A percentile compares a stretch with the other conserved stretches of the same genome.
phyloP scores from a whole-genome alignment of 208 protist species.

The Balamuthia mandrillaris region DNA sequence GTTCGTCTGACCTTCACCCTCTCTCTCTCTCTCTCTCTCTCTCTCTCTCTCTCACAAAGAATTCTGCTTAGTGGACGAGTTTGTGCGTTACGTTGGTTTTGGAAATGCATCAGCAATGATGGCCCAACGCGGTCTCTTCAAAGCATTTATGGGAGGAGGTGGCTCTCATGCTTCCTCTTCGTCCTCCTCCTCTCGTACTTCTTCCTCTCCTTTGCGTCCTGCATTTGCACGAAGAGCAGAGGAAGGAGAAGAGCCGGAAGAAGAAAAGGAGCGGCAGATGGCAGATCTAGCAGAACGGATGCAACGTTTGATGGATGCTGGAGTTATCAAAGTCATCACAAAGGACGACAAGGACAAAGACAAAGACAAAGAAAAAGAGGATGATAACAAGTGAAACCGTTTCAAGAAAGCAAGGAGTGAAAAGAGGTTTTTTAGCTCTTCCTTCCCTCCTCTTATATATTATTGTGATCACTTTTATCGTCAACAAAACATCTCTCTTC shows the following conservation, averaged over 20 bases:
- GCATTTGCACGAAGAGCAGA: too few relatives aligned
- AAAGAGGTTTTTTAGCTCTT: too few relatives aligned
- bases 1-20: neutral
- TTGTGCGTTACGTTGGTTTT: neutral
- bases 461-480: too few relatives aligned
- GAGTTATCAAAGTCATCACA: neutral
- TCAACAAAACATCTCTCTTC: too few relatives aligned
- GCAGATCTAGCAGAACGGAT: neutral
- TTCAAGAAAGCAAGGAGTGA: too few relatives aligned
- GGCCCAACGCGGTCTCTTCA: constrained; percentile 9
- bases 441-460: too few relatives aligned
- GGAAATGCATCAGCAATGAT: neutral
- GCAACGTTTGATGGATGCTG: neutral
- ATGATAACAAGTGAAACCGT: neutral
- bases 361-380: neutral
- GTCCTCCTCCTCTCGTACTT: neutral
- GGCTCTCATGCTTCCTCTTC: neutral
- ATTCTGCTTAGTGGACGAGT: neutral
- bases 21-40: neutral
- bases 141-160: neutral
- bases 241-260: neutral
- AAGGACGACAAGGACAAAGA: neutral
- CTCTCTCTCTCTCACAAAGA: neutral
- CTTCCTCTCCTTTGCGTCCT: neutral
- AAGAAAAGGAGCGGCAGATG: neutral